Evolutionary conservation across 1,284 basidiomycete genomes (phyloP).

Genomic region (Sphaerobolus stellatus): DNA sequence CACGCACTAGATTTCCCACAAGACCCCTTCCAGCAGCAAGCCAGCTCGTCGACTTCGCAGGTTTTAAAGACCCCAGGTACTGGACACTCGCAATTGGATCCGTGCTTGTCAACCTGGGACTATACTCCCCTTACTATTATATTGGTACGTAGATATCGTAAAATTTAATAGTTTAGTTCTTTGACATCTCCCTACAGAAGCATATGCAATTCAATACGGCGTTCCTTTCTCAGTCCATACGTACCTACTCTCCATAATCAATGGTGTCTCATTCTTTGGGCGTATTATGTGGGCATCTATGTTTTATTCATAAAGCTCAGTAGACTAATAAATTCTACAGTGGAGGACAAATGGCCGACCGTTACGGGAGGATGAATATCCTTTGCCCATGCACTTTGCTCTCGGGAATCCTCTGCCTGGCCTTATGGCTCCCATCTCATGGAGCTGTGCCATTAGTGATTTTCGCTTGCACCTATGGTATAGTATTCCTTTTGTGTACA

Average conservation of each 20-base stretch:
- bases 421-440: slow-evolving; percentile 54
- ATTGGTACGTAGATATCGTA: slow-evolving; percentile 26
- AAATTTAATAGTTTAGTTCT: no score
- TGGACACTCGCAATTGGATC: no score
- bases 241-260: slow-evolving; percentile 60
- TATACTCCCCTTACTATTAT: slow-evolving; percentile 29
- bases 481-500: slow-evolving; percentile 27
- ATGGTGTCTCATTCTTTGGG: slow-evolving; percentile 58
- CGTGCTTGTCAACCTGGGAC: no score
- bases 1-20: no score
- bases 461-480: slow-evolving; percentile 58
- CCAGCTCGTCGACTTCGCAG: slow-evolving; percentile 27
- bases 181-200: slow-evolving; percentile 61
- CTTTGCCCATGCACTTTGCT: slow-evolving; percentile 59
- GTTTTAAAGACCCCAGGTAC: slow-evolving; percentile 33
- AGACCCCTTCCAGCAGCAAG: no score
- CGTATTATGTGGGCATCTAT: slow-evolving; percentile 59
- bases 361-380: slow-evolving; percentile 48
- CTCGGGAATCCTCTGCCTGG: slow-evolving; percentile 54
- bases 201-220: slow-evolving; percentile 41
- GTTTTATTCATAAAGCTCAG: slow-evolving; percentile 60
- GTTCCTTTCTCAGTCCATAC: slow-evolving; percentile 42
- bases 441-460: slow-evolving; percentile 43
- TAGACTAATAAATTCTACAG: no score
- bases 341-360: background rate